A percentile compares a stretch with the other conserved stretches of the same genome.
Conservation (phyloP, 2,329 filamentous ascomycete genomes). For the Talaromyces sp. region DNA sequence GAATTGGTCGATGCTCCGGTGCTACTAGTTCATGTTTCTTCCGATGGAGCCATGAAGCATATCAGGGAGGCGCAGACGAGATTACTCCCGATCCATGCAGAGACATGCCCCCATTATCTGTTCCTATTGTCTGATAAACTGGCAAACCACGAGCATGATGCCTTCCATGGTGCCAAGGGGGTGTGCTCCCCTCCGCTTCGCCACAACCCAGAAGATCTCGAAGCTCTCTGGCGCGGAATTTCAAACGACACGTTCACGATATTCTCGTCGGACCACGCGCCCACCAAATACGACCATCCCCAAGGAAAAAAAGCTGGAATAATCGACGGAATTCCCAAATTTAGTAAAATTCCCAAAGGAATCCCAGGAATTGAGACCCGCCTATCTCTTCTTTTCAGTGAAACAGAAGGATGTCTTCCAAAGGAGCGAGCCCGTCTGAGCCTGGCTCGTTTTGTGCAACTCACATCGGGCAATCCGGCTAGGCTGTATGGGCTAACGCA, state of each 20-base stretch:
- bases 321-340: slow-evolving; percentile 6
- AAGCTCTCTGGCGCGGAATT: slow-evolving; percentile 50
- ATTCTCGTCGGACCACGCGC: slow-evolving; percentile 48
- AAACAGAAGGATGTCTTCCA: slow-evolving; percentile 21
- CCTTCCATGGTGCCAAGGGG: slow-evolving; percentile 45
- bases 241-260: slow-evolving; percentile 53
- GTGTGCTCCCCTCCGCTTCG: slow-evolving; percentile 52
- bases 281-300: slow-evolving; percentile 23
- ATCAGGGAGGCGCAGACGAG: slow-evolving; percentile 49
- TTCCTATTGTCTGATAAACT: slow-evolving; percentile 50
- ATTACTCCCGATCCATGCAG: slow-evolving; percentile 51
- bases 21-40: slow-evolving; percentile 51
- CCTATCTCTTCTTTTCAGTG: slow-evolving; percentile 39
- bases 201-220: slow-evolving; percentile 45
- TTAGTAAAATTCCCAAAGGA: slow-evolving; percentile 49
- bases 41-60: slow-evolving; percentile 43
- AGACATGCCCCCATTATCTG: slow-evolving; percentile 58
- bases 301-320: slow-evolving; percentile 10
- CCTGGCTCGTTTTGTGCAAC: slow-evolving; percentile 10
- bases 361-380: slow-evolving; percentile 55
- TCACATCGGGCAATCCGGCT: slow-evolving; percentile 10
- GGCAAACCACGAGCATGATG: slow-evolving; percentile 32
- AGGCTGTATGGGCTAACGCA: slow-evolving; percentile 54
- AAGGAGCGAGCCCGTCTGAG: slow-evolving; percentile 12
- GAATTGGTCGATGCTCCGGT: slow-evolving; percentile 49